These are phyloP conservation scores for Oryza meridionalis DNA, from an alignment of 176 grass and related monocot species.

Conservation along the genomic window DNA sequence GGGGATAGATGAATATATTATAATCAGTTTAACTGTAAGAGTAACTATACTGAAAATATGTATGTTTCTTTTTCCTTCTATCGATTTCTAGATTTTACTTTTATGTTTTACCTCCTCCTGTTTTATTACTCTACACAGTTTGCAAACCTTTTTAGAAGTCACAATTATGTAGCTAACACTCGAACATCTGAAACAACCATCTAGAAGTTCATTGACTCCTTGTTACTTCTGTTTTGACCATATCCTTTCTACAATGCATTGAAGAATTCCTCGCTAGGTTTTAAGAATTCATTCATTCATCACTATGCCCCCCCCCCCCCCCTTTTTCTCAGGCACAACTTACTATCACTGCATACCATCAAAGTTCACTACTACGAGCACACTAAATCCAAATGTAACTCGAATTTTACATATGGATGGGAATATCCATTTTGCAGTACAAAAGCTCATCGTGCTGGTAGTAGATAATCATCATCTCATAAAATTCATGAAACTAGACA, in stretches of 20 bases:
- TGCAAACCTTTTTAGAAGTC: conserved; percentile 3
- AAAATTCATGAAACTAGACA: conserved; percentile 19
- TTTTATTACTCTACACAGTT: not conserved
- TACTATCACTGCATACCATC: not conserved
- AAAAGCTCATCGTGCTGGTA: not conserved
- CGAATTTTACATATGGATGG: not conserved
- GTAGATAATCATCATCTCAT: not conserved
- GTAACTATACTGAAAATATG: not conserved
- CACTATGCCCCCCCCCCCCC: not conserved
- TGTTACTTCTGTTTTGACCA: not conserved
- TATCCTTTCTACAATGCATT: not conserved
- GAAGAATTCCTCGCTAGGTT: conserved; percentile 21
- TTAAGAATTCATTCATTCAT: not conserved
- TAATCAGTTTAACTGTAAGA: conserved; percentile 20
- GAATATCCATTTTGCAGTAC: conserved; percentile 10
- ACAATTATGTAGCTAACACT: not conserved
- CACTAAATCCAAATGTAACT: not conserved
- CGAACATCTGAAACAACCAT: not conserved
- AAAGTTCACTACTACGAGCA: not conserved
- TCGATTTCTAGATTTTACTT: conserved; percentile 8
- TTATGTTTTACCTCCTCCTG: not conserved
- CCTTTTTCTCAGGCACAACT: not conserved
- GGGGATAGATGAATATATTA: conserved; percentile 38
- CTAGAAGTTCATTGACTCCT: not conserved
- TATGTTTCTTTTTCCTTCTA: not conserved